phyloP scores from a whole-genome alignment of 139 green algal species.

The Picochlorum sp. region DNA sequence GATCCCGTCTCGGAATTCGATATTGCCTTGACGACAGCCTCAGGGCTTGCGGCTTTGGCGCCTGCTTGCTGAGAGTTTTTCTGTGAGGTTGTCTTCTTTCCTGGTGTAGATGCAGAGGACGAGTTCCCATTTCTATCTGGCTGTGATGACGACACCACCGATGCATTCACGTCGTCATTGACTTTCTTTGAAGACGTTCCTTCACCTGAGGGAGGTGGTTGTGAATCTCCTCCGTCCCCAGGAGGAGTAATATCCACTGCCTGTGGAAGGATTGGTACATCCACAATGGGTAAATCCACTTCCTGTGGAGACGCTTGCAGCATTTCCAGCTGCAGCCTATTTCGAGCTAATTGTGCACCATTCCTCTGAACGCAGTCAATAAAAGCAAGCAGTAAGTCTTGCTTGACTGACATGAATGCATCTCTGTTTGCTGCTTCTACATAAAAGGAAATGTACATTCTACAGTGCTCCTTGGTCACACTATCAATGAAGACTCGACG shows the following conservation, averaged over 20 bases:
- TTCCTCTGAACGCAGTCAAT: conserved; percentile 75
- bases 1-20: not conserved
- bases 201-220: not conserved
- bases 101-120: not conserved
- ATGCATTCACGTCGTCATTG: not conserved
- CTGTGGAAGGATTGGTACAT: conserved; percentile 23
- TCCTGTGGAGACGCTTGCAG: not conserved
- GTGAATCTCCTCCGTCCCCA: not conserved
- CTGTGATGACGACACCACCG: not conserved
- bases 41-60: not conserved
- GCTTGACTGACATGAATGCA: conserved; percentile 79
- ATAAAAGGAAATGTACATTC: conserved; percentile 74
- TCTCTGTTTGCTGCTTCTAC: conserved; percentile 66
- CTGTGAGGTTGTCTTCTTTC: not conserved
- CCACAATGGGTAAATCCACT: conserved; percentile 4
- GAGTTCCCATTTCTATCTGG: not conserved
- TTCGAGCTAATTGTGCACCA: conserved; percentile 56
- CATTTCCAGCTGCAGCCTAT: conserved; percentile 34
- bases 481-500: conserved; percentile 82
- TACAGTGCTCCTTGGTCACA: conserved; percentile 51
- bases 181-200: not conserved
- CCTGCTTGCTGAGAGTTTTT: too few species aligned
- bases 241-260: conserved; percentile 21
- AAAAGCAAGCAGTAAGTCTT: conserved; percentile 74
- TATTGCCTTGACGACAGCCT: not conserved